Percentiles rank a stretch among this genome's conserved stretches.
phyloP scores from a whole-genome alignment of 2,329 filamentous ascomycete species.

The Penicillium psychrosexuale region DNA sequence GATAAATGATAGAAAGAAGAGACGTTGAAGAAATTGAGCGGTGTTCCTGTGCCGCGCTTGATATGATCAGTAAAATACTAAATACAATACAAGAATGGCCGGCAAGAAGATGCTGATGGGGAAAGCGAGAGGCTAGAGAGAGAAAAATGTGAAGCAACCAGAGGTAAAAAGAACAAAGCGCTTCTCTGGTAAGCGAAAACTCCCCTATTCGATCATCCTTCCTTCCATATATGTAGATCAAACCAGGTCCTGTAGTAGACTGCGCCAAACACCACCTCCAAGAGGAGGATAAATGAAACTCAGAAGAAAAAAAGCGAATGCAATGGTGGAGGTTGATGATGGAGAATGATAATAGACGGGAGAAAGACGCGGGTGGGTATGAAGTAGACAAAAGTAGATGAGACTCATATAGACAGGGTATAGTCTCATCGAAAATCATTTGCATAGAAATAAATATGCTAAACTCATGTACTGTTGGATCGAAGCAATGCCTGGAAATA shows the following conservation, averaged over 20 bases:
- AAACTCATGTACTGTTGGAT: constrained; percentile 49
- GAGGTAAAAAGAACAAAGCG: constrained; percentile 12
- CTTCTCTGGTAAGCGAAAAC: constrained; percentile 21
- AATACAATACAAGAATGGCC: constrained; percentile 32
- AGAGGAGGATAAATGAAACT: not conserved
- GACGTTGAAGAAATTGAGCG: not conserved
- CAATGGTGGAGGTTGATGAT: constrained; percentile 5
- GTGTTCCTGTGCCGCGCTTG: constrained; percentile 6
- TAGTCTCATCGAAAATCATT: constrained; percentile 27
- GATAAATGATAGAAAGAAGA: not conserved
- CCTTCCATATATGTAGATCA: constrained; percentile 9
- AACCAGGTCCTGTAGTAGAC: constrained; percentile 16
- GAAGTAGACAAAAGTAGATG: constrained; percentile 17
- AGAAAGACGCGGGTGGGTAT: constrained; percentile 17
- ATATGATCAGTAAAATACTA: constrained; percentile 21
- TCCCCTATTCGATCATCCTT: constrained; percentile 22
- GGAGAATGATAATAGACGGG: not conserved
- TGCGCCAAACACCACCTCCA: constrained; percentile 23
- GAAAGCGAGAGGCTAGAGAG: constrained; percentile 20
- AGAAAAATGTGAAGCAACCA: constrained; percentile 9
- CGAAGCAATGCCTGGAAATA: constrained; percentile 43
- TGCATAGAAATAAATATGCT: constrained; percentile 27
- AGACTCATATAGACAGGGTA: constrained; percentile 29
- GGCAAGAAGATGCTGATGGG: constrained; percentile 10
- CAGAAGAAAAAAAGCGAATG: constrained; percentile 19